Evolutionary conservation across 1,139 yeast species (phyloP), one percentile per base, ranked within the genome.

Genomic region (Zygosaccharomyces pseudobailii): DNA sequence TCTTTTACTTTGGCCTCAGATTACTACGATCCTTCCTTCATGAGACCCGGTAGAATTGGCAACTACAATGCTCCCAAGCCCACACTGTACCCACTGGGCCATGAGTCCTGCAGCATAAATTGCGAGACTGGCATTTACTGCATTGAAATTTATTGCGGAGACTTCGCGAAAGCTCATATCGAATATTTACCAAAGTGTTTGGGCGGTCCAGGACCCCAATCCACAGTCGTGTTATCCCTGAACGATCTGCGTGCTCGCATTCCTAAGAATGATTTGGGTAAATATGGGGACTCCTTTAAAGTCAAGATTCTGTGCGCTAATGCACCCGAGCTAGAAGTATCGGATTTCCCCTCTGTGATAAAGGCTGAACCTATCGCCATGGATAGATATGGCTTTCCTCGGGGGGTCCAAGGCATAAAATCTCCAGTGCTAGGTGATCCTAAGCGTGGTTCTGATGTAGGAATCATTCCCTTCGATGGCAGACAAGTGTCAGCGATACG

Each of bases 1-100:
- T 78, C 87, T 0, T 90, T 90, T 65, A 68, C 83, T 2, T 64
- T 86, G 25, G 94, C 95, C 0, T 64, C 72, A 8, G 97, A 92
- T 62, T 68, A 59, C 31, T 52, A 55, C 20, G 73, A 70, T 47
- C 61, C 65, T 40, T 52, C 66, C 7, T 60, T 66, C 42, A 50
- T 52, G 56, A 61, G 55, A 53, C 67, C 55, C 32, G 65, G 53
- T 35, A 56, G 45, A 47, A 57, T 49, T 25, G 66, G 61, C 33
- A 56, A 62, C 5, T 57, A 52, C 40, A 51, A 48, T 3, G 51
- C 53, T 10, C 50, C 65, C 21, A 68, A 70, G 47, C 77, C 81
- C 1, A 52, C 69, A 10, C 56, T 75, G 5, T 70, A 67, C 45
- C 76, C 80, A 1, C 55, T 76, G 10, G 77, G 75, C 20, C 67